Evolutionary conservation across 2,329 filamentous ascomycete species (phyloP).

Genomic region (Pseudogymnoascus pannorum): DNA sequence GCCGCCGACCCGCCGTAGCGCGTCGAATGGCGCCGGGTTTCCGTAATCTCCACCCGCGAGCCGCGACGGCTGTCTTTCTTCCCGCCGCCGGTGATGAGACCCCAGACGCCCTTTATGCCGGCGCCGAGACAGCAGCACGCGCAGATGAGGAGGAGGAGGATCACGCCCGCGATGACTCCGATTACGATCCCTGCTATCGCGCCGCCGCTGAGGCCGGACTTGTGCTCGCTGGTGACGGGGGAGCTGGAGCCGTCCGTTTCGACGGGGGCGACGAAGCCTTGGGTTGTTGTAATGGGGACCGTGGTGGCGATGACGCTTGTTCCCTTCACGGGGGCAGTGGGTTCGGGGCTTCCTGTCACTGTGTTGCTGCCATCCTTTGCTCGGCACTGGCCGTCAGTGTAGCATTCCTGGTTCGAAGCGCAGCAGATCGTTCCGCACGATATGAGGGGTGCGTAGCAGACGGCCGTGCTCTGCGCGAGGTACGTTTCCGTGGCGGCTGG

Average conservation of each 20-base stretch:
- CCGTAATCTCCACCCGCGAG: conserved; percentile 42
- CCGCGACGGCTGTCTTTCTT: conserved; percentile 38
- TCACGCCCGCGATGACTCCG: conserved; percentile 59
- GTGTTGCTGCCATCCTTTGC: conserved; percentile 38
- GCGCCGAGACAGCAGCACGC: conserved; percentile 64
- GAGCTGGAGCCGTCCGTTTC: too few species aligned
- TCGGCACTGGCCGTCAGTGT: conserved; percentile 49
- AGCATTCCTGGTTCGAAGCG: conserved; percentile 61
- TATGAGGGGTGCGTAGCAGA: conserved; percentile 32
- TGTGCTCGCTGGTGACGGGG: conserved; percentile 12
- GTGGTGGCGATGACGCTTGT: conserved; percentile 51
- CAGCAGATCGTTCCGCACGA: conserved; percentile 67
- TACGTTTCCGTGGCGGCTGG: conserved; percentile 10
- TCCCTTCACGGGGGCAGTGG: conserved; percentile 37
- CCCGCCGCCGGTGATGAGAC: conserved; percentile 53
- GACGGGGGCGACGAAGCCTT: conserved; percentile 44
- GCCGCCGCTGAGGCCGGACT: conserved; percentile 53
- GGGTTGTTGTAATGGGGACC: conserved; percentile 41
- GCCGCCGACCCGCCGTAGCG: not conserved
- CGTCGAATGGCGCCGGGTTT: conserved; percentile 52
- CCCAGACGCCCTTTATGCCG: conserved; percentile 51
- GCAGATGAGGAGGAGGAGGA: conserved; percentile 62
- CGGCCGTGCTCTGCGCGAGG: conserved; percentile 2
- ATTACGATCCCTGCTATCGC: conserved; percentile 79
- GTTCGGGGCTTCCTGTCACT: conserved; percentile 15